These are phyloP conservation scores for Letharia columbiana DNA, from an alignment of 495 filamentous ascomycete genomes.

Conservation along the genomic window DNA sequence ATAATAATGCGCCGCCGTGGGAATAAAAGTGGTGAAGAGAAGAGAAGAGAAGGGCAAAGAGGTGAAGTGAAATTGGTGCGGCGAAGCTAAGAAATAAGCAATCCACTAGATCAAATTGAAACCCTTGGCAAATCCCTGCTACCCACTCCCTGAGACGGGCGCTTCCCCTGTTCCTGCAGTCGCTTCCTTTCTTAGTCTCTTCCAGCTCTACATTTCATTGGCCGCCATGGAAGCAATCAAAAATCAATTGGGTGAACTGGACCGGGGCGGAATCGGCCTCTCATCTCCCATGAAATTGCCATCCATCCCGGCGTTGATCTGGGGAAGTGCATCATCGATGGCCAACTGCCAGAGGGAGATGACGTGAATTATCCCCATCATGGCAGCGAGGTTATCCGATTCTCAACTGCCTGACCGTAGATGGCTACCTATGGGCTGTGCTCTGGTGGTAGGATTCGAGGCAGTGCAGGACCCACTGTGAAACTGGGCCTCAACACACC, in stretches of 20 bases:
- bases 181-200: background rate
- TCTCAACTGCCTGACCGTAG: background rate
- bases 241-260: background rate
- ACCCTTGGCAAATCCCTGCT: background rate
- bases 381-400: too few relatives aligned
- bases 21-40: background rate
- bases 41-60: too few relatives aligned
- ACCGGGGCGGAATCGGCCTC: background rate
- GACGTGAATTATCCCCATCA: constrained; percentile 1
- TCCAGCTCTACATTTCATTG: background rate
- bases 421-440: background rate
- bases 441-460: background rate
- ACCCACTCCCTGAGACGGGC: background rate
- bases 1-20: background rate
- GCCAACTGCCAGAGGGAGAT: background rate
- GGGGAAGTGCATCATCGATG: constrained; percentile 1
- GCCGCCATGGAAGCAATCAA: background rate
- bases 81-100: background rate
- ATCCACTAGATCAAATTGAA: background rate
- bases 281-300: background rate
- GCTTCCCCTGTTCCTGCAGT: constrained; percentile 5
- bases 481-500: background rate
- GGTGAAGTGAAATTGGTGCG: background rate
- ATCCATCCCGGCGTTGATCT: background rate
- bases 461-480: background rate